These are phyloP conservation scores for Colletotrichum euphorbiae DNA, from an alignment of 2,329 filamentous ascomycete species.

Conservation along the genomic window DNA sequence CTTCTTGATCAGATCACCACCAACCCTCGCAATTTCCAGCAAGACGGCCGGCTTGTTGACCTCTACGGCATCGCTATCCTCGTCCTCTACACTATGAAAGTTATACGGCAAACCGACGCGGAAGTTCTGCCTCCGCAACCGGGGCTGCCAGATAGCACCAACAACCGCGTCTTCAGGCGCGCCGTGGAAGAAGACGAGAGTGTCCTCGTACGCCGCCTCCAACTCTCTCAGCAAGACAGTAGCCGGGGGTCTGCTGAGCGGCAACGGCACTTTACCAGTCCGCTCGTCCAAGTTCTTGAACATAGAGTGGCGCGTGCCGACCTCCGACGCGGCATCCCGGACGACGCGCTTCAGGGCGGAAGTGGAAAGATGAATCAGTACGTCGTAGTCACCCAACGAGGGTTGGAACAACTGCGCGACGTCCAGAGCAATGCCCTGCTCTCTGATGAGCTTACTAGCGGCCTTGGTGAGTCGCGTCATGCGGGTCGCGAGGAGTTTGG, in stretches of 20 bases:
- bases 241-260: slow-evolving; percentile 70
- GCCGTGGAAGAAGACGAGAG: slow-evolving; percentile 84
- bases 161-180: slow-evolving; percentile 65
- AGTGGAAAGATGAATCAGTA: slow-evolving; percentile 78
- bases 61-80: slow-evolving; percentile 62
- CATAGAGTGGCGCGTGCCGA: slow-evolving; percentile 55
- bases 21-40: slow-evolving; percentile 77
- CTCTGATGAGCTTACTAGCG: slow-evolving; percentile 71
- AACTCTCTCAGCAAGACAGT: slow-evolving; percentile 76
- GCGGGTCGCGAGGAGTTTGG: slow-evolving; percentile 84
- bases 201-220: slow-evolving; percentile 72
- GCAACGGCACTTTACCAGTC: slow-evolving; percentile 56
- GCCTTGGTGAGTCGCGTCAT: slow-evolving; percentile 86
- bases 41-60: slow-evolving; percentile 77
- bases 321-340: slow-evolving; percentile 52
- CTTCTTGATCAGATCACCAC: slow-evolving; percentile 74
- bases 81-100: slow-evolving; percentile 52
- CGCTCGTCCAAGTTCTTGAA: slow-evolving; percentile 86
- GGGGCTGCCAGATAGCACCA: slow-evolving; percentile 69
- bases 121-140: slow-evolving; percentile 68
- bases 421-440: slow-evolving; percentile 65
- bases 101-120: slow-evolving; percentile 77
- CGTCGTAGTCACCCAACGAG: slow-evolving; percentile 82
- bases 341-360: slow-evolving; percentile 60
- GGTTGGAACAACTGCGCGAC: slow-evolving; percentile 76